These are phyloP conservation scores for Acaromyces ingoldii DNA, from an alignment of 1,284 basidiomycete genomes.

Conservation along the genomic window DNA sequence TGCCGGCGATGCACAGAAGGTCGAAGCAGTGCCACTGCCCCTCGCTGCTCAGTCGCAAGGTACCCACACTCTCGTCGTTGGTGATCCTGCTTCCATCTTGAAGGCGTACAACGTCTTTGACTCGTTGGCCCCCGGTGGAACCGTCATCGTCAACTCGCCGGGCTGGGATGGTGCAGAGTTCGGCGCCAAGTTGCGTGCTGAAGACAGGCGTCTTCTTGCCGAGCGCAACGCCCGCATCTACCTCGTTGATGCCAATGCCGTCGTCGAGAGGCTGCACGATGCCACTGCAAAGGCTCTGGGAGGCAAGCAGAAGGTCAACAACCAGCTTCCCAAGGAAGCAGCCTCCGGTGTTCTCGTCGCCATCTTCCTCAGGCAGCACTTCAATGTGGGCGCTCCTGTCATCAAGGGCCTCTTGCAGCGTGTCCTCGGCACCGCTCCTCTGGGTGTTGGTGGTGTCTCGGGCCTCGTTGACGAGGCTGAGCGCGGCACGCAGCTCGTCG, in stretches of 20 bases:
- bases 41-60: slow-evolving; percentile 31
- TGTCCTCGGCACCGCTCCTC: slow-evolving; percentile 38
- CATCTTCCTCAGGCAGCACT: slow-evolving; percentile 32
- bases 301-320: slow-evolving; percentile 38
- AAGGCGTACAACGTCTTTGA: slow-evolving; percentile 40
- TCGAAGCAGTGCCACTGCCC: slow-evolving; percentile 33
- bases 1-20: slow-evolving; percentile 19
- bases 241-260: slow-evolving; percentile 37
- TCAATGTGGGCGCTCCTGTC: slow-evolving; percentile 19
- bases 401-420: slow-evolving; percentile 21
- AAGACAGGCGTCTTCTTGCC: slow-evolving; percentile 42
- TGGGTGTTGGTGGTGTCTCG: slow-evolving; percentile 37
- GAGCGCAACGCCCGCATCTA: slow-evolving; percentile 32
- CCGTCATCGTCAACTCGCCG: slow-evolving; percentile 42
- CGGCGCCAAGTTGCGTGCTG: slow-evolving; percentile 36
- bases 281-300: slow-evolving; percentile 28
- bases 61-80: slow-evolving; percentile 37
- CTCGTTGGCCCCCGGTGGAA: slow-evolving; percentile 37
- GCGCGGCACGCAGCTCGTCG: slow-evolving; percentile 27
- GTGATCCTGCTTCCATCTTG: slow-evolving; percentile 38
- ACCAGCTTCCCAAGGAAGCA: slow-evolving; percentile 31
- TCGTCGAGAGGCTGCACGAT: slow-evolving; percentile 37
- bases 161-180: slow-evolving; percentile 45
- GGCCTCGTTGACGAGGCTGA: slow-evolving; percentile 34
- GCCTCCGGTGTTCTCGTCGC: slow-evolving; percentile 37